A percentile compares a stretch with the other conserved stretches of the same genome.
Evolutionary conservation across 768 basidiomycete species (phyloP).

Genomic region (Termitomyces sp.): DNA sequence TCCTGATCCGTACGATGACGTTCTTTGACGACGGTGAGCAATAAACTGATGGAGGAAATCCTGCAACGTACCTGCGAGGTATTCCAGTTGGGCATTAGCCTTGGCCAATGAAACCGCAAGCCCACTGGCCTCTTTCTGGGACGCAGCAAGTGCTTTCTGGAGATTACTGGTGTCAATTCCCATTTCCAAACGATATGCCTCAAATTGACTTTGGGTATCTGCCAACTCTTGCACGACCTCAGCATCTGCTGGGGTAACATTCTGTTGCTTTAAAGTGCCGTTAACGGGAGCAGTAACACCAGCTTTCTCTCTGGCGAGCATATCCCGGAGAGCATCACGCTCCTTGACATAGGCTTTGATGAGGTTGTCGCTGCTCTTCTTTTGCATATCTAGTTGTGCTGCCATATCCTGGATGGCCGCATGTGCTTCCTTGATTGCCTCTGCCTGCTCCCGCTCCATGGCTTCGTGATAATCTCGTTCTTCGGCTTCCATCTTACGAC

Average conservation of each 20-base stretch:
- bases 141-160: constrained; percentile 58
- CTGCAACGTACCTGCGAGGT: constrained; percentile 55
- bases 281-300: constrained; percentile 13
- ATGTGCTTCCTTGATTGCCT: constrained; percentile 84
- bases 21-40: constrained; percentile 33
- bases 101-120: constrained; percentile 70
- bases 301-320: constrained; percentile 52
- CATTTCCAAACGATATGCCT: constrained; percentile 76
- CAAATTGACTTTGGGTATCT: constrained; percentile 76
- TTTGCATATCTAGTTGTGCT: constrained; percentile 72
- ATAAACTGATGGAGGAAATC: constrained; percentile 1
- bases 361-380: constrained; percentile 59
- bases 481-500: constrained; percentile 77
- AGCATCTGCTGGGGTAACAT: constrained; percentile 6
- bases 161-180: constrained; percentile 67
- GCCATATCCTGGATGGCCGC: constrained; percentile 78
- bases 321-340: constrained; percentile 73
- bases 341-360: constrained; percentile 85
- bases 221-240: constrained; percentile 57
- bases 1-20: constrained; percentile 70
- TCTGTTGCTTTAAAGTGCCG: constrained; percentile 15
- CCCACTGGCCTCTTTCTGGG: constrained; percentile 65
- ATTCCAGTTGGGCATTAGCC: constrained; percentile 77
- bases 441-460: constrained; percentile 69
- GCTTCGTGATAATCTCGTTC: constrained; percentile 69